Evolutionary conservation across 2,329 filamentous ascomycete genomes (phyloP), one percentile per base, ranked within the genome.

Genomic region (Ceratocystiopsis minuta): DNA sequence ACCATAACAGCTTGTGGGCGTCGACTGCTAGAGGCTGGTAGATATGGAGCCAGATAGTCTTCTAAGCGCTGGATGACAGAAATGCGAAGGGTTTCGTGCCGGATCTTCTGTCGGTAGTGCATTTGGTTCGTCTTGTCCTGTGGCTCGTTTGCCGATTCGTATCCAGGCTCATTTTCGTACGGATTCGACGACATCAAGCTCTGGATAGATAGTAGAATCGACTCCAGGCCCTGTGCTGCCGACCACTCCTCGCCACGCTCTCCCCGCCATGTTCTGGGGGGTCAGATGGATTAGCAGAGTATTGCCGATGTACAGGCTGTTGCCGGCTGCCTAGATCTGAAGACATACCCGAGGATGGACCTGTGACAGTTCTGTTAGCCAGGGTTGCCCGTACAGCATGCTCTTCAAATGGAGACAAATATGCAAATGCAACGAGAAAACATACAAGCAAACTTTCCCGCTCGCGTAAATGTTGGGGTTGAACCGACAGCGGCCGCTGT

Each of bases 101-200:
- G 75, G 43, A 98, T 94, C 81, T 94, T 95, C 39, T 78, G 73
- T 13, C 81, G 69, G 53, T 95, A 95, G 11, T 74, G 67, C 46
- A 72, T 69, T 57, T 87, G 82, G 45, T 77, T 69, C 57, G 77
- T 75, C 59, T 82, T 79, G 56, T 93, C 85, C 4, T 67, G 61
- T 1, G 68, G 61, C 10, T 72, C 68, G 37, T 78, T 79, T 13
- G 78, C 72, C 45, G 80, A 71, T 56, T 96, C 88, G 51, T 84
- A 95, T 6, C 90, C 90, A 1, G 90, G 90, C 57, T 98, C 90
- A 52, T 96, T 95, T 55, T 90, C 84, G 59, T 94, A 96, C 0
- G 88, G 90, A 52, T 95, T 94, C 24, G 75, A 63, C 1, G 86
- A 94, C 80, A 98, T 87, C 37, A 98, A 66, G 57, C 87, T 95